phyloP scores from a whole-genome alignment of 2,329 filamentous ascomycete genomes.

The Penicillium brasilianum region DNA sequence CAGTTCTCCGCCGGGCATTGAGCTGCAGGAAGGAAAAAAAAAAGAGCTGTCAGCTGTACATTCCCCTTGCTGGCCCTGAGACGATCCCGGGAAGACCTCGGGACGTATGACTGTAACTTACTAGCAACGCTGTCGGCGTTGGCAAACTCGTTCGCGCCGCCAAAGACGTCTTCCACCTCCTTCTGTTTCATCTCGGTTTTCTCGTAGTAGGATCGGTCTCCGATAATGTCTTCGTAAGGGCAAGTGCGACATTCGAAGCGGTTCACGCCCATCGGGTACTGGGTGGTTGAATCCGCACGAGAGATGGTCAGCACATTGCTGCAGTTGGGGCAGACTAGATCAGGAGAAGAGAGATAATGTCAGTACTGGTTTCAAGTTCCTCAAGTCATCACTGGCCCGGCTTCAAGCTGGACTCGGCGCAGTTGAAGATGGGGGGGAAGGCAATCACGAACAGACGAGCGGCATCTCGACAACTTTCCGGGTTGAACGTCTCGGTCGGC shows the following conservation, averaged over 20 bases:
- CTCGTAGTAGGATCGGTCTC: conserved; percentile 74
- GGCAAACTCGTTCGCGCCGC: conserved; percentile 85
- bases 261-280: conserved; percentile 61
- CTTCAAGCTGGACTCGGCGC: not conserved
- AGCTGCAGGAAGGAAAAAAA: conserved; percentile 50
- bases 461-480: conserved; percentile 21
- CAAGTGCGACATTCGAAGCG: conserved; percentile 95
- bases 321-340: conserved; percentile 55
- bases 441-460: conserved; percentile 26
- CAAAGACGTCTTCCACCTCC: conserved; percentile 87
- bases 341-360: conserved; percentile 16
- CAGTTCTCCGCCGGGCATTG: conserved; percentile 85
- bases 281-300: conserved; percentile 43
- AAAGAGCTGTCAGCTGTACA: conserved; percentile 12
- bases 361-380: conserved; percentile 17
- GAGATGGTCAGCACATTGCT: conserved; percentile 56
- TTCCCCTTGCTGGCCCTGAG: not conserved
- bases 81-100: not conserved
- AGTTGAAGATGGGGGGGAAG: not conserved
- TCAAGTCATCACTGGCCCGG: not conserved
- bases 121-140: conserved; percentile 82
- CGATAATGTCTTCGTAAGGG: conserved; percentile 86
- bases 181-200: conserved; percentile 80
- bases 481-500: not conserved
- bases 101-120: conserved; percentile 42